Percentiles rank a stretch among this genome's conserved stretches.
Evolutionary conservation across 2,329 filamentous ascomycete genomes (phyloP).

Genomic region (Colletotrichum sp.): DNA sequence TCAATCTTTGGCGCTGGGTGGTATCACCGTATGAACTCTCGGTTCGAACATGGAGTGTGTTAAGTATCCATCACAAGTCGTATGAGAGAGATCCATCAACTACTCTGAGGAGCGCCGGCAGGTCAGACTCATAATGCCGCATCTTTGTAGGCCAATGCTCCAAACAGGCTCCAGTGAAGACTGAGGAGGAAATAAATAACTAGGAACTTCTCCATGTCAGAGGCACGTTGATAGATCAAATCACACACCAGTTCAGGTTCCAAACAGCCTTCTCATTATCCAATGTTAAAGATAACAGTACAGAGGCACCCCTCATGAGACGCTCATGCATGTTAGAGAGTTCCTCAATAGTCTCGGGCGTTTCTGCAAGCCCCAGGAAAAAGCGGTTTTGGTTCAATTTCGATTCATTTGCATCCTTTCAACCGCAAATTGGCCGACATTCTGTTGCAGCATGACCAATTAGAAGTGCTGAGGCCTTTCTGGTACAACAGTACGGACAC

Average conservation of each 20-base stretch:
- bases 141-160: background rate
- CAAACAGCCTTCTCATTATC: background rate
- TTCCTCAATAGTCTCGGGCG: background rate
- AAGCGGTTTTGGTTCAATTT: constrained; percentile 37
- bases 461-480: background rate
- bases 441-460: background rate
- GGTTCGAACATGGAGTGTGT: background rate
- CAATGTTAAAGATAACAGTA: background rate
- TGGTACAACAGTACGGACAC: background rate
- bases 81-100: background rate
- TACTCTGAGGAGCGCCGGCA: background rate
- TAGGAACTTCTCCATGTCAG: background rate
- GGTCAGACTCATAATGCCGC: background rate
- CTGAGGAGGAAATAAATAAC: background rate
- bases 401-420: constrained; percentile 48
- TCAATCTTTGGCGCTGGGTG: background rate
- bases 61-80: background rate
- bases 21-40: background rate
- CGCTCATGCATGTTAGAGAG: background rate
- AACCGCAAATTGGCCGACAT: constrained; percentile 41
- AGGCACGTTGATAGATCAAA: background rate
- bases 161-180: background rate
- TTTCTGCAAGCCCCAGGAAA: background rate
- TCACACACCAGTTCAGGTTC: background rate
- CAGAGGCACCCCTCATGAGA: background rate